Conservation (phyloP, 176 grass and related monocot species). For the Juncus inflexus region DNA sequence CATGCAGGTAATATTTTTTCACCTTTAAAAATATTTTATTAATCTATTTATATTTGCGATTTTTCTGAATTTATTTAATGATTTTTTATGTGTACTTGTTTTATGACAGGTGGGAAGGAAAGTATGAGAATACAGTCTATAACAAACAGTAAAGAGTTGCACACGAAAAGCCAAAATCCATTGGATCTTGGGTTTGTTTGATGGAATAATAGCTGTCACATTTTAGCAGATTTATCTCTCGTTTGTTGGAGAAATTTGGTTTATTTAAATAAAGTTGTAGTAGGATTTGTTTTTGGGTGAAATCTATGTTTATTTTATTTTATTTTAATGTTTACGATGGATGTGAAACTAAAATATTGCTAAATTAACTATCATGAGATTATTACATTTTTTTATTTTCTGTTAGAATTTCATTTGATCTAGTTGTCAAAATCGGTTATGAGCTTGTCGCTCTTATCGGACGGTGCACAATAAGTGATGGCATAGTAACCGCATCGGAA, state of each 20-base stretch:
- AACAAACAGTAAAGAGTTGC: slow-evolving; percentile 16
- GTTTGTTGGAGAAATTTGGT: not conserved
- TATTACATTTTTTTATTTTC: no score
- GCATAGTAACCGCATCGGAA: no score
- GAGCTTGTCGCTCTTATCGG: no score
- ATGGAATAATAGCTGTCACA: not conserved
- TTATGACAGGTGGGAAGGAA: slow-evolving; percentile 69
- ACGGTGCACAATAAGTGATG: no score
- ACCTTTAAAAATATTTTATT: not conserved
- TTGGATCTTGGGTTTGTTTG: no score
- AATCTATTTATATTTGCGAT: not conserved
- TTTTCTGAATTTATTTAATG: no score
- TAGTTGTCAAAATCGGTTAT: no score
- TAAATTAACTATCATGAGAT: no score
- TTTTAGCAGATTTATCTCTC: not conserved
- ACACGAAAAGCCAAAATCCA: not conserved
- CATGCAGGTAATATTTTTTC: slow-evolving; percentile 40
- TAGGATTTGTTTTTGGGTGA: not conserved
- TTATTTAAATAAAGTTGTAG: slow-evolving; percentile 1
- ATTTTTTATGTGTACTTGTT: slow-evolving; percentile 6
- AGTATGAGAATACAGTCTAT: slow-evolving; percentile 68
- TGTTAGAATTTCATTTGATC: no score
- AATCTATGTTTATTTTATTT: not conserved
- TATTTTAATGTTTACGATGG: not conserved
- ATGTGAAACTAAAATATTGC: no score